Evolutionary conservation across 2,329 filamentous ascomycete species (phyloP).

Genomic region (Gaeumannomyces tritici): DNA sequence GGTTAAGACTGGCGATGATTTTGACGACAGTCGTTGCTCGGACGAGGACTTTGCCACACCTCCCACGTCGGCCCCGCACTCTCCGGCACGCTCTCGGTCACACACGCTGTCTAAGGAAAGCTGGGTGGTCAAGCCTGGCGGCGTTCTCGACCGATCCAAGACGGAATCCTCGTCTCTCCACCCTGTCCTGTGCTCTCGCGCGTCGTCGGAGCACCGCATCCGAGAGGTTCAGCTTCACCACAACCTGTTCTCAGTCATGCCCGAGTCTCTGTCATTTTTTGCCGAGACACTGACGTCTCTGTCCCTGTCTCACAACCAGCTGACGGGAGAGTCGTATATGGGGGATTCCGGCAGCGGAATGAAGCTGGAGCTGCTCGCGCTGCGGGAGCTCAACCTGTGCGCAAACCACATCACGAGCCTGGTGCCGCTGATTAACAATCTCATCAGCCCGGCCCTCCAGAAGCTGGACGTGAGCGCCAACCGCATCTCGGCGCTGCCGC

Average conservation of each 20-base stretch:
- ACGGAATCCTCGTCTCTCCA: conserved; percentile 53
- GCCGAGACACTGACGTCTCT: conserved; percentile 61
- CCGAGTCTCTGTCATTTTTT: conserved; percentile 61
- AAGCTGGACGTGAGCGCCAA: conserved; percentile 79
- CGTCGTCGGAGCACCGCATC: conserved; percentile 41
- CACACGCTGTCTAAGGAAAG: conserved; percentile 35
- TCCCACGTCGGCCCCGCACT: conserved; percentile 41
- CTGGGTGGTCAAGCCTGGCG: conserved; percentile 49
- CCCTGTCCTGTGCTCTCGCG: conserved; percentile 44
- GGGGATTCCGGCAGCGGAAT: conserved; percentile 29
- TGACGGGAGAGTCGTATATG: conserved; percentile 57
- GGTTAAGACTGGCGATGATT: conserved; percentile 15
- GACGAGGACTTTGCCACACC: conserved; percentile 47
- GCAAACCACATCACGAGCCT: conserved; percentile 67
- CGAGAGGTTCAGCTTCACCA: conserved; percentile 61
- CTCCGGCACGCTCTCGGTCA: conserved; percentile 37
- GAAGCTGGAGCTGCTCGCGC: conserved; percentile 57
- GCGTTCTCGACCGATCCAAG: conserved; percentile 60
- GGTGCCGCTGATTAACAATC: conserved; percentile 50
- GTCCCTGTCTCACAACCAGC: conserved; percentile 66
- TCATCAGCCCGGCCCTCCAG: conserved; percentile 66
- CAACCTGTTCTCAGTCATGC: conserved; percentile 65
- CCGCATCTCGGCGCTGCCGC: conserved; percentile 61
- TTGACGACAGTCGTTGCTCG: conserved; percentile 40
- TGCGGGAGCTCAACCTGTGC: conserved; percentile 69